A percentile compares a stretch with the other conserved stretches of the same genome.
These are phyloP conservation scores for Globisporangium iwayamae DNA, from an alignment of 352 stramenopile genomes.

Conservation along the genomic window DNA sequence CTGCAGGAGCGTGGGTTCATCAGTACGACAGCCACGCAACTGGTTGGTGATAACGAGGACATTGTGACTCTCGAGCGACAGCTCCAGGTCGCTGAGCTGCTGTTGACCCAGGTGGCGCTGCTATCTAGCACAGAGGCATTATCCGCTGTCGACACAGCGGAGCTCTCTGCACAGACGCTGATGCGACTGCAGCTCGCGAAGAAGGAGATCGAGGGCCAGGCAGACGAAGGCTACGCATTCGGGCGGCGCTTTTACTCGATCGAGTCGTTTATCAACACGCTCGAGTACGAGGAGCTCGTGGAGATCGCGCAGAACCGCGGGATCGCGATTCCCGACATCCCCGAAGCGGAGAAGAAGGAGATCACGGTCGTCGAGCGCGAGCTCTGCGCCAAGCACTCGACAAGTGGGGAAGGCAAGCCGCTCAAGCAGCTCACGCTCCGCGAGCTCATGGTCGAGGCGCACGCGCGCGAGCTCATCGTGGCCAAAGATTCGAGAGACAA, in stretches of 20 bases:
- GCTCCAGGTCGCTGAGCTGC: conserved; percentile 37
- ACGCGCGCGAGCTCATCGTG: conserved; percentile 39
- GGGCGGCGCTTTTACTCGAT: conserved; percentile 57
- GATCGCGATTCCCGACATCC: conserved; percentile 27
- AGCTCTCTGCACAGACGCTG: conserved; percentile 13
- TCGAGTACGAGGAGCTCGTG: conserved; percentile 45
- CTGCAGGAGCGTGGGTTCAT: conserved; percentile 40
- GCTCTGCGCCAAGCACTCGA: conserved; percentile 29
- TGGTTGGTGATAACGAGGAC: conserved; percentile 1
- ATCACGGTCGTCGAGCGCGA: conserved; percentile 56
- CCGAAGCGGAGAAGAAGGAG: conserved; percentile 25
- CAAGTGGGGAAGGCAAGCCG: conserved; percentile 36
- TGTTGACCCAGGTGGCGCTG: conserved; percentile 27
- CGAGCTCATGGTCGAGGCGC: conserved; percentile 56
- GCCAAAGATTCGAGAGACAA: conserved; percentile 23
- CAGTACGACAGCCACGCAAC: conserved; percentile 22
- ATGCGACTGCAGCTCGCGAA: conserved; percentile 29
- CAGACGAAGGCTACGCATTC: conserved; percentile 64
- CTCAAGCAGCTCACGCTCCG: conserved; percentile 56
- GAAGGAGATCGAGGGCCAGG: conserved; percentile 35
- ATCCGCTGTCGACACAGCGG: background rate
- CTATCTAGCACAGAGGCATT: conserved; percentile 1
- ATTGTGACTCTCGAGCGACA: conserved; percentile 36
- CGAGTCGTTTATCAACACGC: conserved; percentile 44
- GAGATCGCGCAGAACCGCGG: conserved; percentile 24